These are phyloP conservation scores for Scleroderma citrinum DNA, from an alignment of 768 basidiomycete genomes.

Conservation along the genomic window DNA sequence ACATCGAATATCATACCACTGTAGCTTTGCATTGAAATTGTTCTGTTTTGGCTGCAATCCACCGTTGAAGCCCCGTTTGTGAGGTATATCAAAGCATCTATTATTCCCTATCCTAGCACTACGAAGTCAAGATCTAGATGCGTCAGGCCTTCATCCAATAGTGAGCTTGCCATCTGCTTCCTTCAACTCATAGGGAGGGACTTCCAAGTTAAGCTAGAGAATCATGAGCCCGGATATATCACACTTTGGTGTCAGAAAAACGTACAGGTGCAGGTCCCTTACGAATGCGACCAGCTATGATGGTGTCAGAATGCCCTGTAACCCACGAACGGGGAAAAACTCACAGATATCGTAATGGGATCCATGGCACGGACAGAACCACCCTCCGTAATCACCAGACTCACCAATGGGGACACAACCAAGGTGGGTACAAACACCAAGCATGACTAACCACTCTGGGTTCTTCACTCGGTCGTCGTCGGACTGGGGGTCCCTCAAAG, in stretches of 20 bases:
- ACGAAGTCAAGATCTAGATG: slow-evolving; percentile 8
- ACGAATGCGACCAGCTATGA: slow-evolving; percentile 83
- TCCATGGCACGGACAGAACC: slow-evolving; percentile 99
- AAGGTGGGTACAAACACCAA: slow-evolving; percentile 93
- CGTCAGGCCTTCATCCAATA: slow-evolving; percentile 54
- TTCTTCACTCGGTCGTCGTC: slow-evolving; percentile 88
- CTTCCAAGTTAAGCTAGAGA: slow-evolving; percentile 82
- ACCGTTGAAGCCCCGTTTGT: background rate
- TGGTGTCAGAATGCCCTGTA: background rate
- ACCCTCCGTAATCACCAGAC: slow-evolving; percentile 95
- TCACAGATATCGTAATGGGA: slow-evolving; percentile 96
- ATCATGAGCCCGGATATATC: slow-evolving; percentile 7
- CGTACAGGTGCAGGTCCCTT: slow-evolving; percentile 94
- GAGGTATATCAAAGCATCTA: slow-evolving; percentile 14
- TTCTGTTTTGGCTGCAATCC: too few species aligned
- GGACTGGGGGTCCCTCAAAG: slow-evolving; percentile 84
- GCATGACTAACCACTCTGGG: slow-evolving; percentile 94
- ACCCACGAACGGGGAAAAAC: slow-evolving; percentile 23
- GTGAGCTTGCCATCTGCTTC: slow-evolving; percentile 83
- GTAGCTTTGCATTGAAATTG: background rate
- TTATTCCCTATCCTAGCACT: slow-evolving; percentile 19
- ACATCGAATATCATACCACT: background rate
- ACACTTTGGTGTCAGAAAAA: slow-evolving; percentile 5
- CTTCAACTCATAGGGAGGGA: slow-evolving; percentile 84
- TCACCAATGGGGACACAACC: slow-evolving; percentile 99